Conservation (phyloP, 768 basidiomycete species). For the Boletus sp. region DNA sequence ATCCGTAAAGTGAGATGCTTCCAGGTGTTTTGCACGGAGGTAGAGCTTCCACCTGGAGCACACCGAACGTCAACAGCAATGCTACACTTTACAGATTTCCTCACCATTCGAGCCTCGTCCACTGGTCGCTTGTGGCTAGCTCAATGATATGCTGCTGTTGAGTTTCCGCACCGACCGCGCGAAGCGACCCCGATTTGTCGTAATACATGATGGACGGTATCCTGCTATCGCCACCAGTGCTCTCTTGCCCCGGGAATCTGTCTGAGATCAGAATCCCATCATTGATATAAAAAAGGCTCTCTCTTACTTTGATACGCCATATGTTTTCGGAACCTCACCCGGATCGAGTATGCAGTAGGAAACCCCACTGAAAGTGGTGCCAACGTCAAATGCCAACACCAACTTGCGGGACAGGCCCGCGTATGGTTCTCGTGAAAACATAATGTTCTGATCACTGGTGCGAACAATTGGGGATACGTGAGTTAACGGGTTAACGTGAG, state of each 20-base stretch:
- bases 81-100: neutral
- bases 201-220: slow-evolving; percentile 47
- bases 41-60: slow-evolving; percentile 34
- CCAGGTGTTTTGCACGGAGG: slow-evolving; percentile 31
- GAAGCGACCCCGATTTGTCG: slow-evolving; percentile 35
- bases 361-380: slow-evolving; percentile 39
- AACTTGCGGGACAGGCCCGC: slow-evolving; percentile 33
- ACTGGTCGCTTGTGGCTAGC: slow-evolving; percentile 36
- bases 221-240: slow-evolving; percentile 37
- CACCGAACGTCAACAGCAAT: neutral
- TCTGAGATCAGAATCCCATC: neutral
- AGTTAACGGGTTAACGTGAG: too few species aligned
- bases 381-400: slow-evolving; percentile 30
- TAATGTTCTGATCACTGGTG: slow-evolving; percentile 6
- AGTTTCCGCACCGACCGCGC: slow-evolving; percentile 43
- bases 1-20: slow-evolving; percentile 23
- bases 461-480: neutral
- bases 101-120: slow-evolving; percentile 44
- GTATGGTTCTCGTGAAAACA: slow-evolving; percentile 34
- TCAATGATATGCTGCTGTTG: slow-evolving; percentile 32
- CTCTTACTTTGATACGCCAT: slow-evolving; percentile 24
- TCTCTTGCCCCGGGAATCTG: slow-evolving; percentile 38
- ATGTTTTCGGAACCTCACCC: slow-evolving; percentile 21
- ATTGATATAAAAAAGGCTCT: neutral
- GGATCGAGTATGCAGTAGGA: slow-evolving; percentile 42